Evolutionary conservation across 176 grass and related monocot genomes (phyloP).

Genomic region (Melocanna baccifera): DNA sequence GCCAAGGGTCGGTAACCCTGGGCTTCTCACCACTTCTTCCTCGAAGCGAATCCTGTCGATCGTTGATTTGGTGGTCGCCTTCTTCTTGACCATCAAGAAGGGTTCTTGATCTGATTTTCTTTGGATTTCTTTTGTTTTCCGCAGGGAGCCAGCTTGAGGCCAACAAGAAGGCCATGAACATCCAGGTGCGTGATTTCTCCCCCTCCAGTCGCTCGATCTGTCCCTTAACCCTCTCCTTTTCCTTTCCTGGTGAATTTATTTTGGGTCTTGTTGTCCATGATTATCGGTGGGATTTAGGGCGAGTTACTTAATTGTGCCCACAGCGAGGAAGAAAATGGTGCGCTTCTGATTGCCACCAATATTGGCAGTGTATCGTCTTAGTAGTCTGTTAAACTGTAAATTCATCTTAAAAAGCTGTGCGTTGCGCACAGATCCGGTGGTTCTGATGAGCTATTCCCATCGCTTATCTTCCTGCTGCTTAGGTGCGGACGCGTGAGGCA

Average conservation of each 20-base stretch:
- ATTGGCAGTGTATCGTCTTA: not conserved
- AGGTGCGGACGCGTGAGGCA: not conserved
- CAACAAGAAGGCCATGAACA: slow-evolving; percentile 95
- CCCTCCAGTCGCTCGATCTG: not conserved
- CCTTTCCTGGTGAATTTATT: not conserved
- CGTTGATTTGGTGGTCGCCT: not conserved
- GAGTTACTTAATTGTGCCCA: not conserved
- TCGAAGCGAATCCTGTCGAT: not conserved
- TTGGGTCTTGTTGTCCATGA: not conserved
- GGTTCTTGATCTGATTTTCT: slow-evolving; percentile 10
- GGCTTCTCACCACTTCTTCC: not conserved
- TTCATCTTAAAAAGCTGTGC: not conserved
- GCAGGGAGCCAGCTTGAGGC: slow-evolving; percentile 73
- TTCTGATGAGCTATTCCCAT: not conserved
- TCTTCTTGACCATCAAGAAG: not conserved
- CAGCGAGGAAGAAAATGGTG: not conserved
- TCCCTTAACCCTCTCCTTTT: not conserved
- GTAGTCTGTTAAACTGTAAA: not conserved
- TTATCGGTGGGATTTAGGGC: not conserved
- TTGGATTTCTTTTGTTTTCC: not conserved
- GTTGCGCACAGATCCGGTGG: not conserved
- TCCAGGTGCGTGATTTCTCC: slow-evolving; percentile 46
- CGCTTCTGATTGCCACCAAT: not conserved
- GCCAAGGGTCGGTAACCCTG: slow-evolving; percentile 40
- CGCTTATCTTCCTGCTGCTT: not conserved